Base-by-base conservation (phyloP, 1,139 yeast species). In the Candida tropicalis region DNA sequence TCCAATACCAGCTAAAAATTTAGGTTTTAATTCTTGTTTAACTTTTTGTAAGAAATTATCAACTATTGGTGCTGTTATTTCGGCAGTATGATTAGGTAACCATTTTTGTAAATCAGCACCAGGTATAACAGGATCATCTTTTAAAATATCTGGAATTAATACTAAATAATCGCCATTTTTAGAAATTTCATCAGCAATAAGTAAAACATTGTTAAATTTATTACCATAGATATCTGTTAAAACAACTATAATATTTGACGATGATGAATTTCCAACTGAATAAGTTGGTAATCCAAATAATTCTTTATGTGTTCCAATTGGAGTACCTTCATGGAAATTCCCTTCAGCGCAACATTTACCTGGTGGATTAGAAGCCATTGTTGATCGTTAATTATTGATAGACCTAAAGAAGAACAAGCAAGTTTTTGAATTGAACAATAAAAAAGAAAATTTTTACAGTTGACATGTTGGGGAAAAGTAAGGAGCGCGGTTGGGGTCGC, bases 161-260 rank as follows among this genome's bases (percentile, higher is more conserved):
- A 86, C 93, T 34, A 73, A 75, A 66, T 75, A 87, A 4, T 34
- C 39, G 7, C 29, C 22, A 3, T 43, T 39, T 39, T 65, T 63
- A 39, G 93, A 85, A 46, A 84, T 73, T 43, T 76, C 71, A 60
- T 89, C 97, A 23, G 96, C 96, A 49, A 86, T 58, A 49, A 84
- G 67, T 55, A 70, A 65, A 24, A 66, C 67, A 62, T 89, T 89
- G 59, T 67, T 68, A 57, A 73, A 73, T 38, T 68, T 65, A 59
- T 76, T 65, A 37, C 97, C 97, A 50, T 61, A 79, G 42, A 89
- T 68, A 59, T 90, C 97, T 39, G 95, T 76, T 35, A 82, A 53
- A 39, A 87, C 73, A 24, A 87, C 81, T 32, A 88, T 59, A 16
- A 83, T 53, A 58, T 65, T 63, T 17, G 65, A 63, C 47, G 66